phyloP scores from a whole-genome alignment of 805 yeast species.

The Suhomyces sp. region DNA sequence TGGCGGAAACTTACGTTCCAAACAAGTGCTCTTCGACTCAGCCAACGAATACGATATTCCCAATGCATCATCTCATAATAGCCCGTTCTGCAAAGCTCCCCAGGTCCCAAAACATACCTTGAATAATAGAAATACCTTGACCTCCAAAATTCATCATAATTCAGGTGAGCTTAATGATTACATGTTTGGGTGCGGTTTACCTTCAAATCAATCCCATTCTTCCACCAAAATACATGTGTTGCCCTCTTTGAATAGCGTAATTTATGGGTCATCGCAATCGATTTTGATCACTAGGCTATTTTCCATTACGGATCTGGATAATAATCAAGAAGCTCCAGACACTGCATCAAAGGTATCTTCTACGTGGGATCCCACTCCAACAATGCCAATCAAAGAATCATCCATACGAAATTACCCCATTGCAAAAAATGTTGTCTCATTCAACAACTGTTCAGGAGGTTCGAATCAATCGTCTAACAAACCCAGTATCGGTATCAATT shows the following conservation, averaged over 20 bases:
- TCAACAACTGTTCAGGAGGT: background rate
- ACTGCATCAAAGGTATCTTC: slow-evolving; percentile 3
- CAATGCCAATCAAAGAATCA: slow-evolving; percentile 27
- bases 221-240: slow-evolving; percentile 49
- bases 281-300: slow-evolving; percentile 48
- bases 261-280: slow-evolving; percentile 31
- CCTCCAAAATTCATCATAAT: slow-evolving; percentile 39
- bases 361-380: slow-evolving; percentile 46
- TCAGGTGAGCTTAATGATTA: slow-evolving; percentile 47
- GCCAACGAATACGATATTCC: slow-evolving; percentile 19
- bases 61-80: background rate
- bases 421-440: slow-evolving; percentile 1
- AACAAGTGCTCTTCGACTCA: slow-evolving; percentile 51
- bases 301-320: slow-evolving; percentile 29
- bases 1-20: slow-evolving; percentile 46
- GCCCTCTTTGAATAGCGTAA: slow-evolving; percentile 40
- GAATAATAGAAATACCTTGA: slow-evolving; percentile 17
- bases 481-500: slow-evolving; percentile 19
- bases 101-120: slow-evolving; percentile 1
- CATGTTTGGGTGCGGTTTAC: slow-evolving; percentile 59
- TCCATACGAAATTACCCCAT: slow-evolving; percentile 12
- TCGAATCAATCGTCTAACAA: slow-evolving; percentile 1
- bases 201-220: slow-evolving; percentile 44
- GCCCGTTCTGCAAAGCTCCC: background rate
- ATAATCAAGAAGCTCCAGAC: no score